Conservation (phyloP, 1,284 basidiomycete genomes). For the Psilocybe mexicana region DNA sequence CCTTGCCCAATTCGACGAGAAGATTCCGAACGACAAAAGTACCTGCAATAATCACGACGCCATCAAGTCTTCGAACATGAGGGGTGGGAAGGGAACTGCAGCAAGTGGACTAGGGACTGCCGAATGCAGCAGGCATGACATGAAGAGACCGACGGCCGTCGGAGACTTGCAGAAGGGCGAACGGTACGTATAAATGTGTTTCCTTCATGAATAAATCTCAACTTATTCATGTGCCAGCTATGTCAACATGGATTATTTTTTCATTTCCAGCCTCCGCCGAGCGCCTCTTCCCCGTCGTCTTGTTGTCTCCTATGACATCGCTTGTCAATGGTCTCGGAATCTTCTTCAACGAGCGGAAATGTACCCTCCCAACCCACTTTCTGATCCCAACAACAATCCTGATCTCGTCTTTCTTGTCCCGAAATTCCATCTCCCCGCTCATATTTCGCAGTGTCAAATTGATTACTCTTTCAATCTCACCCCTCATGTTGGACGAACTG, state of each 20-base stretch:
- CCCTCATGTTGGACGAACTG: conserved; percentile 27
- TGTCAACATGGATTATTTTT: conserved; percentile 27
- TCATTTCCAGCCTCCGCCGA: conserved; percentile 17
- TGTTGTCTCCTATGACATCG: conserved; percentile 29
- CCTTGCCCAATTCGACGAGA: conserved; percentile 16
- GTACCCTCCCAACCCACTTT: conserved; percentile 2
- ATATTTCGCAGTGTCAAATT: conserved; percentile 24
- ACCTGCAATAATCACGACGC: conserved; percentile 28
- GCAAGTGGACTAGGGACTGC: conserved; percentile 33
- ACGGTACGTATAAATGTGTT: conserved; percentile 22
- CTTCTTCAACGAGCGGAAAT: conserved; percentile 2
- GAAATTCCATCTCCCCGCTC: conserved; percentile 35
- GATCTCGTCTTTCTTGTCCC: conserved; percentile 24
- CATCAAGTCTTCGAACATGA: conserved; percentile 25
- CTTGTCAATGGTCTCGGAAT: conserved; percentile 33
- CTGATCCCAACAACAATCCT: neutral
- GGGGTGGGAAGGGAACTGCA: conserved; percentile 23
- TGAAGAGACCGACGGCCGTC: conserved; percentile 30
- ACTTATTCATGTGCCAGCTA: conserved; percentile 13
- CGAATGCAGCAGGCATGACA: conserved; percentile 35
- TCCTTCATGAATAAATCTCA: no score
- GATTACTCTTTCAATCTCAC: conserved; percentile 29
- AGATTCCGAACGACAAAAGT: conserved; percentile 19
- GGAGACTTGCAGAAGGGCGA: conserved; percentile 41
- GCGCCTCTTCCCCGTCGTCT: neutral